phyloP scores from a whole-genome alignment of 768 basidiomycete genomes.

The Xanthoconium stramineum region DNA sequence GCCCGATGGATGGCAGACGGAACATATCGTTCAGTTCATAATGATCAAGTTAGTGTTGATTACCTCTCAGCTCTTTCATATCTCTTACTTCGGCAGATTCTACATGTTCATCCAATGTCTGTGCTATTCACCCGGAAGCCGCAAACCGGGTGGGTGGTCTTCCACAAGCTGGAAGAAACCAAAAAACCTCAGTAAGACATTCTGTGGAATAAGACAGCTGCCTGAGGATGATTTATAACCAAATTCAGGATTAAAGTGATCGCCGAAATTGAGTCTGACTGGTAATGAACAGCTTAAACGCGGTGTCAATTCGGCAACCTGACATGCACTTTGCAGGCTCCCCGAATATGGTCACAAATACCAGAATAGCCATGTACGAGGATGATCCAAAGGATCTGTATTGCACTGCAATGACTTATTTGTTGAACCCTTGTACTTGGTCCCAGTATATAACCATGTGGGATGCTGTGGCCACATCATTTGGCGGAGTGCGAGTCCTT shows the following conservation, averaged over 20 bases:
- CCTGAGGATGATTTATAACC: constrained; percentile 7
- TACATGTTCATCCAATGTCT: constrained; percentile 92
- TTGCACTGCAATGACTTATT: no score
- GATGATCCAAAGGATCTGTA: background rate
- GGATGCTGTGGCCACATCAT: background rate
- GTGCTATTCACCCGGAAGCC: constrained; percentile 93
- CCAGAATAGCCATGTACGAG: constrained; percentile 28
- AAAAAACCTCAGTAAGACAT: constrained; percentile 81
- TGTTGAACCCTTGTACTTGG: no score
- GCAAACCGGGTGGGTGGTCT: constrained; percentile 88
- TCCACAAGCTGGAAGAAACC: constrained; percentile 95
- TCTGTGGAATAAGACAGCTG: background rate
- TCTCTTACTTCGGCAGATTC: constrained; percentile 44
- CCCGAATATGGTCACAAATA: constrained; percentile 51
- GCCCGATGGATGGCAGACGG: constrained; percentile 91
- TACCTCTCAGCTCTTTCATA: background rate
- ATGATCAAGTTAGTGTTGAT: constrained; percentile 60
- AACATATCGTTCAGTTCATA: constrained; percentile 86
- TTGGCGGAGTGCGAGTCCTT: no score
- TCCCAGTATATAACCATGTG: no score
- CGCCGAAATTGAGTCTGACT: constrained; percentile 94
- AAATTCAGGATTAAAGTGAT: constrained; percentile 76
- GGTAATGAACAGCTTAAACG: constrained; percentile 44
- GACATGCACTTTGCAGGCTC: constrained; percentile 33
- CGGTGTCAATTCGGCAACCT: background rate